These are phyloP conservation scores for Nymphaea colorata DNA, from an alignment of 164 flowering plant genomes.

Conservation along the genomic window DNA sequence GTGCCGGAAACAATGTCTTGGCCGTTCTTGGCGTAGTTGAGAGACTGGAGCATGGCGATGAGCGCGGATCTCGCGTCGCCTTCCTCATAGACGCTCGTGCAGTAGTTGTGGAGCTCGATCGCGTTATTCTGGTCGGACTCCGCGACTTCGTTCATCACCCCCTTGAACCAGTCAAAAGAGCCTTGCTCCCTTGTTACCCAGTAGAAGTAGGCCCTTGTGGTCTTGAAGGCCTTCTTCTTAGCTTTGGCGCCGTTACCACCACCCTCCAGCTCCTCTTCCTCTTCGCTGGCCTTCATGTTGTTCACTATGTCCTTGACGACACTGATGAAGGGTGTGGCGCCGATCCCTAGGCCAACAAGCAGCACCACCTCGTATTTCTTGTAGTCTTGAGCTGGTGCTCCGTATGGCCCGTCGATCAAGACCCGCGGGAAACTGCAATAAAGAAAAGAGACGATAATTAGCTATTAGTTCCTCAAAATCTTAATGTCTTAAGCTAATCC, in stretches of 20 bases:
- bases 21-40: conserved; percentile 46
- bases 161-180: conserved; percentile 59
- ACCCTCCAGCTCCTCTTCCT: conserved; percentile 14
- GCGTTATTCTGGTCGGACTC: conserved; percentile 28
- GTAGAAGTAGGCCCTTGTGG: conserved; percentile 48
- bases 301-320: conserved; percentile 77
- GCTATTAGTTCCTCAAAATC: not conserved
- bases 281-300: conserved; percentile 51
- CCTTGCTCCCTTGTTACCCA: conserved; percentile 66
- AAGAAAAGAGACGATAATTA: not conserved
- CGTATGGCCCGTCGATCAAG: conserved; percentile 83
- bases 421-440: conserved; percentile 55
- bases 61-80: conserved; percentile 60
- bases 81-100: conserved; percentile 55
- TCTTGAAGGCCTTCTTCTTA: conserved; percentile 17
- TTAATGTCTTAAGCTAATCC: not conserved
- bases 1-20: conserved; percentile 52
- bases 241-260: not conserved
- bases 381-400: conserved; percentile 96
- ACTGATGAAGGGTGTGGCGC: conserved; percentile 92
- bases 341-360: conserved; percentile 83
- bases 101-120: conserved; percentile 52
- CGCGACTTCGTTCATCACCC: conserved; percentile 53
- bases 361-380: conserved; percentile 76
- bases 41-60: conserved; percentile 49